Conservation (phyloP, 306 rosid genomes). For the Nissolia schottii region DNA sequence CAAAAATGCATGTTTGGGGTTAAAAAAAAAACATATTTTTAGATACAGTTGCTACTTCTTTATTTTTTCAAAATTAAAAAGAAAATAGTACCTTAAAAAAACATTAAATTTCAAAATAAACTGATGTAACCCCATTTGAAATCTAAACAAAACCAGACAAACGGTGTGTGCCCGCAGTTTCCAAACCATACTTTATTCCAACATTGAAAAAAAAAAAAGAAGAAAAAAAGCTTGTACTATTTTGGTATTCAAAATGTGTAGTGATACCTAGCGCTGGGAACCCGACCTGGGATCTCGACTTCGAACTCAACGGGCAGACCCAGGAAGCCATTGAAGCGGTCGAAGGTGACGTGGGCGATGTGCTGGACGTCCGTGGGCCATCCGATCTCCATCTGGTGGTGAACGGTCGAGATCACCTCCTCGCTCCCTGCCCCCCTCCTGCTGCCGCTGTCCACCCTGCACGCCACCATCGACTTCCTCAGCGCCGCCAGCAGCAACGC, state of each 20-base stretch:
- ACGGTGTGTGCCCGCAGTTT: no score
- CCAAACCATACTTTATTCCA: neutral
- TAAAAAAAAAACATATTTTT: neutral
- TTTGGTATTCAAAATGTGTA: no score
- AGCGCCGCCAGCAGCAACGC: conserved; percentile 58
- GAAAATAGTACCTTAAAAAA: no score
- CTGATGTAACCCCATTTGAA: no score
- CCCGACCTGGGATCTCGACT: conserved; percentile 80
- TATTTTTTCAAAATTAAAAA: no score
- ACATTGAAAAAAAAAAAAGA: neutral
- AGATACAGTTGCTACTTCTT: no score
- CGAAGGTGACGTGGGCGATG: conserved; percentile 86
- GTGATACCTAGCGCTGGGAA: conserved; percentile 89
- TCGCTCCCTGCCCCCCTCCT: no score
- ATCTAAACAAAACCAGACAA: no score
- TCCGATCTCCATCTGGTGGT: conserved; percentile 68
- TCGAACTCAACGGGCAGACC: conserved; percentile 85
- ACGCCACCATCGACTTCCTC: conserved; percentile 88
- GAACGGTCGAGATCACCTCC: conserved; percentile 66
- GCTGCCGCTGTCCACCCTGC: conserved; percentile 56
- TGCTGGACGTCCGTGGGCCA: conserved; percentile 92
- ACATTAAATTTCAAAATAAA: no score
- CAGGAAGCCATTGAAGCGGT: conserved; percentile 86
- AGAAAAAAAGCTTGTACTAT: neutral
- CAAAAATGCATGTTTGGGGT: neutral